Evolutionary conservation across 805 yeast genomes (phyloP), one percentile per base, ranked within the genome.

Genomic region (Ogataea chonburiensis): DNA sequence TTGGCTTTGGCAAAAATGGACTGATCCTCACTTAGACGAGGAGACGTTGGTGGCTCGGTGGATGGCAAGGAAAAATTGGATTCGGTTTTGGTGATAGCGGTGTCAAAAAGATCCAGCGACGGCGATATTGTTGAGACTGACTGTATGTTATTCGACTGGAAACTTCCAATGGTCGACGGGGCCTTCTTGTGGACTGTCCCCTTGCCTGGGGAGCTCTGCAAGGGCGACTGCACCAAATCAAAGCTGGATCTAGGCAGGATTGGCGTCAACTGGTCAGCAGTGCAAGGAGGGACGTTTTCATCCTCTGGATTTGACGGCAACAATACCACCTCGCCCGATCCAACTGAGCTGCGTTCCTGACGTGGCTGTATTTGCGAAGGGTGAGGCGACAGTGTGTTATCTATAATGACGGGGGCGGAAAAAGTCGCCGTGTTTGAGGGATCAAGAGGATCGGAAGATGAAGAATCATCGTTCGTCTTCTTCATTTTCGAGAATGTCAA

Each of bases 1-100:
- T 59, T 53, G 4, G 63, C 42, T 35, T 53, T 54, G 5, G 41
- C 50, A 38, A 59, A 59, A 1, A 59, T 48, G 6, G 60, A 51
- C 27, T 49, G 44, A 14, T 38, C 38, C 9, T 21, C 19, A 16
- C 11, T 17, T 4, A 23, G 5, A n/a, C 24, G 29, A 6, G 41
- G 35, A n/a, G 40, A 24, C 10, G 31, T 13, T 13, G 40, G 28
- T 5, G 22, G 28, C 14, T 37, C 40, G 1, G 30, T 26, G 14
- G 35, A 24, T 15, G 40, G 28, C 13, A 34, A 15, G 5, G 52
- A 43, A 11, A 14, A 7, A 24, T 35, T 16, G 6, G 43, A 17
- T n/a, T 36, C 28, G 2, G 36, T 26, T 15, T 41, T 39, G 6
- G 31, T 13, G n/a, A 30, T 37, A 10, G 30, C 23, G 10, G 24